Base-by-base conservation (phyloP, 805 yeast species). In the Nakazawaea wyomingensis region DNA sequence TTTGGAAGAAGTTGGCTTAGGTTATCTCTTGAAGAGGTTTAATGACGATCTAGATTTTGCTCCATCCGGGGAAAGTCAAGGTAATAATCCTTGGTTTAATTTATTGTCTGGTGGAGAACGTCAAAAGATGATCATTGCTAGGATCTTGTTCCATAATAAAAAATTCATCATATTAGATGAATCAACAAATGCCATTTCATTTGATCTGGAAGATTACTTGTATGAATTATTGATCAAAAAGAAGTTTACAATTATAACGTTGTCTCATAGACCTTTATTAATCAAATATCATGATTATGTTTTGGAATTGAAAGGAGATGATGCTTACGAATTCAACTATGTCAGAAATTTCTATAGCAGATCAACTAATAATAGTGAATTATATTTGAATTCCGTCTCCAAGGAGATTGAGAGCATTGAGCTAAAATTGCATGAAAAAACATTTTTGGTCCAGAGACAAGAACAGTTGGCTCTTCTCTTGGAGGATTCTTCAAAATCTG, bases 71-170 rank as follows among this genome's bases (percentile, higher is more conserved):
- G 44, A 39, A 9, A 44, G 35, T 39, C 40, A 40, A 9, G 51
- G 59, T 4, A 54, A 52, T 45, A 61, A 59, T 28, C 64, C 61
- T 18, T 89, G 96, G 96, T 82, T 82, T 55, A 95, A 85, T 57
- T 83, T 89, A n/a, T 72, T 89, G 50, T 83, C 93, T 62, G 97
- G 97, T n/a, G 97, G 97, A 45, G 97, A 89, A 60, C 82, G 87
- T 63, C 97, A 89, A 67, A 78, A 96, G 57, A 74, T 89, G 60
- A 79, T 87, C 60, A 85, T 89, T 66, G 96, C 97, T 0, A 72
- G 96, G 53, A 76, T 89, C 2, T 65, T 89, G 51, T 87, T 82
- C 65, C 86, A 84, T 57, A 75, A 76, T 42, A 96, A 96, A 37
- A 74, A 76, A 57, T 86, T 86, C 60, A 88, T 89, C 3, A 78